These are phyloP conservation scores for Trichoderma breve DNA, from an alignment of 2,329 filamentous ascomycete genomes.

Conservation along the genomic window DNA sequence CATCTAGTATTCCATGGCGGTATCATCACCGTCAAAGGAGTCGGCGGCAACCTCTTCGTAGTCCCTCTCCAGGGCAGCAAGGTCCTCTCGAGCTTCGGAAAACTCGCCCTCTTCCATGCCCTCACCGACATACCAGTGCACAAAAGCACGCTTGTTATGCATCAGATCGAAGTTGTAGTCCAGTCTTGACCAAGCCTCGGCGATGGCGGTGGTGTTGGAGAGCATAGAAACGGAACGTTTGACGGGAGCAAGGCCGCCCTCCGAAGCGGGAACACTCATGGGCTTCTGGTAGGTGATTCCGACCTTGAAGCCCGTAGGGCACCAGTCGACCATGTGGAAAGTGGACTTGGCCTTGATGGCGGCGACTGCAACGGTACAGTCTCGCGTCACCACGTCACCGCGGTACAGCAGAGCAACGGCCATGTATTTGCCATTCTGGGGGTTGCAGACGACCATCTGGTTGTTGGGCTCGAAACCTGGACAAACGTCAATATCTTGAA, in stretches of 20 bases:
- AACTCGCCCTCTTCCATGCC: conserved; percentile 94
- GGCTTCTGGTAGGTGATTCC: conserved; percentile 74
- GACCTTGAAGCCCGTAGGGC: conserved; percentile 72
- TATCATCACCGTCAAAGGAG: conserved; percentile 62
- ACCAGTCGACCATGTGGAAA: conserved; percentile 74
- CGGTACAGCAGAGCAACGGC: conserved; percentile 70
- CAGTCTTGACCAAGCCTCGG: conserved; percentile 69
- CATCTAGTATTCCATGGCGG: conserved; percentile 73
- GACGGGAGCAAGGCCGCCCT: conserved; percentile 60
- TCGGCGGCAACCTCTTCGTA: conserved; percentile 83
- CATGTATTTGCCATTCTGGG: conserved; percentile 75
- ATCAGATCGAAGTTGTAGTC: conserved; percentile 76
- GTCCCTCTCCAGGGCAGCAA: conserved; percentile 81
- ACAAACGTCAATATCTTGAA: conserved; percentile 24
- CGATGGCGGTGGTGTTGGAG: conserved; percentile 72
- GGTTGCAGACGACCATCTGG: conserved; percentile 75
- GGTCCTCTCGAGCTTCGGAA: conserved; percentile 80
- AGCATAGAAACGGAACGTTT: conserved; percentile 68
- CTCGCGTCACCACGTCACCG: conserved; percentile 67
- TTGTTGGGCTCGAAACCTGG: conserved; percentile 74
- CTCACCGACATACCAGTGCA: conserved; percentile 81
- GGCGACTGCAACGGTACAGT: conserved; percentile 65
- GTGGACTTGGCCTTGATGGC: conserved; percentile 68
- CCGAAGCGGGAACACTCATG: conserved; percentile 55
- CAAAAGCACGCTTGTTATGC: conserved; percentile 75